Percentiles rank a stretch among this genome's conserved stretches.
These are phyloP conservation scores for Sideroxylon spinosum DNA, from an alignment of 179 eudicot genomes.

Conservation along the genomic window DNA sequence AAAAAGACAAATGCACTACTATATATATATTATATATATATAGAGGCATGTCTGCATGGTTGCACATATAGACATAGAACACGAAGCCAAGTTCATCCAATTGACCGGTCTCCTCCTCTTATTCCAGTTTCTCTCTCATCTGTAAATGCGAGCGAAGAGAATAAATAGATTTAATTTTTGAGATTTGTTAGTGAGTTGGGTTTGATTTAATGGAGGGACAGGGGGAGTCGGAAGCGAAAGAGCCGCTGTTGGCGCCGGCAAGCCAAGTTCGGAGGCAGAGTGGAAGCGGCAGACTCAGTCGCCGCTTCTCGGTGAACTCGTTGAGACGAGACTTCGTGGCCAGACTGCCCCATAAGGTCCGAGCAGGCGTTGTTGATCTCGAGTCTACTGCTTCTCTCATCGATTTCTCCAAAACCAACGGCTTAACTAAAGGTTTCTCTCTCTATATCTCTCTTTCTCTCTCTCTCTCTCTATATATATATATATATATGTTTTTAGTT, in stretches of 20 bases:
- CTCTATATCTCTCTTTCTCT: conserved; percentile 11
- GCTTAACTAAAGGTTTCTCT: conserved; percentile 47
- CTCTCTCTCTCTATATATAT: not conserved
- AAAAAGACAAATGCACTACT: no score
- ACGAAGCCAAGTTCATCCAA: no score
- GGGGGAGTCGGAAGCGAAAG: conserved; percentile 24
- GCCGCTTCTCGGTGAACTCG: conserved; percentile 51
- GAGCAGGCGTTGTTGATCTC: conserved; percentile 48
- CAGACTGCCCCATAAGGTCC: conserved; percentile 65
- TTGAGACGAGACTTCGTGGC: conserved; percentile 59
- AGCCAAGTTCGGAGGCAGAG: conserved; percentile 25
- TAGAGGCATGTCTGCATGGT: no score
- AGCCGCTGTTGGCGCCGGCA: conserved; percentile 31
- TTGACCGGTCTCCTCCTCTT: no score
- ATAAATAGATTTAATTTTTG: no score
- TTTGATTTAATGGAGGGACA: conserved; percentile 15
- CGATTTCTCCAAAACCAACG: conserved; percentile 43
- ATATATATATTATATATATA: no score
- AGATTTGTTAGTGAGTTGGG: not conserved
- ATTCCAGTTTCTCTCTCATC: no score
- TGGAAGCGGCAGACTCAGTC: conserved; percentile 29
- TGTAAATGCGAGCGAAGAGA: no score
- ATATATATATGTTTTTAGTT: not conserved
- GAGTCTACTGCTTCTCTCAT: conserved; percentile 43
- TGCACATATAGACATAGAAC: no score